Conservation (phyloP, 2,329 filamentous ascomycete genomes). For the Paraphaeosphaeria minitans region DNA sequence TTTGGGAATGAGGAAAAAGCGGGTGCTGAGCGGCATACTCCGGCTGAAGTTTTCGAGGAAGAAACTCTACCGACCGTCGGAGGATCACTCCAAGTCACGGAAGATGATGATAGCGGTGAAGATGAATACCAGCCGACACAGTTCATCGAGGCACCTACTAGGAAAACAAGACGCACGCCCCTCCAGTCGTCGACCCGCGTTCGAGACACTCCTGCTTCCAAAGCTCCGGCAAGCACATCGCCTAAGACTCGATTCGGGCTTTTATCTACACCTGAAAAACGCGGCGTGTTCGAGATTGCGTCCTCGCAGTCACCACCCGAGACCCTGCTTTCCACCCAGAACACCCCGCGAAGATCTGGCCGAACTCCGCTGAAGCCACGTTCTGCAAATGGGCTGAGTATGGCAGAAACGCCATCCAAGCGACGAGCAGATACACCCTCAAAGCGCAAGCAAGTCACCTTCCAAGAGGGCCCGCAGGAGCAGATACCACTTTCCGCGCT, state of each 20-base stretch:
- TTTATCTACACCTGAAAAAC: constrained; percentile 41
- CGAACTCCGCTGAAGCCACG: constrained; percentile 24
- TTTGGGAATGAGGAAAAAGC: constrained; percentile 13
- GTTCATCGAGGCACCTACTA: constrained; percentile 27
- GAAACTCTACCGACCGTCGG: neutral
- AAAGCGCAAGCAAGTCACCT: constrained; percentile 38
- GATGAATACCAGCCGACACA: constrained; percentile 38
- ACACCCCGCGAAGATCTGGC: constrained; percentile 24
- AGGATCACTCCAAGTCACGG: neutral
- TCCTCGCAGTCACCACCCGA: constrained; percentile 45
- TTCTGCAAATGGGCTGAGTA: constrained; percentile 13
- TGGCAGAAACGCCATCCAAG: constrained; percentile 36
- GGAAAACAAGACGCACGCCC: constrained; percentile 18
- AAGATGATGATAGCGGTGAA: constrained; percentile 16
- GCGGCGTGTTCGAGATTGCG: constrained; percentile 36
- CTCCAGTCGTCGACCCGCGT: constrained; percentile 9
- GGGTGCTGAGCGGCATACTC: neutral
- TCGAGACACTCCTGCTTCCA: neutral
- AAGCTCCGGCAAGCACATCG: neutral
- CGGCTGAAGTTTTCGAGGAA: constrained; percentile 19
- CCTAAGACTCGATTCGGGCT: constrained; percentile 32
- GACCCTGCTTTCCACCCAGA: constrained; percentile 35
- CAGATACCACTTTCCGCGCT: constrained; percentile 21
- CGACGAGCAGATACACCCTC: constrained; percentile 31
- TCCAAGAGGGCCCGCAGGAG: constrained; percentile 21